Evolutionary conservation across 306 rosid species (phyloP), one percentile per base, ranked within the genome.

Genomic region (Glycine latifolia): DNA sequence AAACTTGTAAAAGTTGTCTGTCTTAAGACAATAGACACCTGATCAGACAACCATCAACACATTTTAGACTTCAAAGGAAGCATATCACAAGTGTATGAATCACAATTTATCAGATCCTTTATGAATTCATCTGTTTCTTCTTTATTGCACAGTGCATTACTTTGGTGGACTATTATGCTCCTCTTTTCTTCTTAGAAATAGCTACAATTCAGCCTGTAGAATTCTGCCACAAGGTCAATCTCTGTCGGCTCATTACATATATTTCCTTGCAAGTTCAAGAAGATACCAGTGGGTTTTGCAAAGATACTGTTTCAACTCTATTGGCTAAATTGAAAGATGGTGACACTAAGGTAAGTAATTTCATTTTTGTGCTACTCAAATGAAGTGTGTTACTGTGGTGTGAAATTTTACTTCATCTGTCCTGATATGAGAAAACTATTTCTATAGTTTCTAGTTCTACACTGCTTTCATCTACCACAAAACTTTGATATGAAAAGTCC

Each of bases 91-190:
- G 15, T 76, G 14, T 71, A 80, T 53, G 26, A 31, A 41, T 49
- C 56, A 65, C 39, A 44, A 69, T 49, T 58, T 83, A 35, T 68
- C 5, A 13, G 17, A 56, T 41, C 6, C 17, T 53, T 39, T 44
- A 31, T 86, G 52, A 77, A 72, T 49, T 84, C 53, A 48, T 53
- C 39, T 48, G 20, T 79, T 46, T 78, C 52, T n/a, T 82, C 37
- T 67, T 60, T 61, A 33, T 63, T 73, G 15, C 12, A 67, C 88
- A 95, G 99, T 95, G 99, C 84, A n/a, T 76, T 79, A 44, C 79
- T 73, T 82, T 95, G 89, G 99, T 95, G 89, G 91, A 93, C 85
- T 83, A 89, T 73, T 95, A 95, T 82, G 89, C 91, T 77, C 93
- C 99, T 55, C 91, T 93, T 67, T 87, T 95, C 90, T 95, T 95